Percentiles rank a stretch among this genome's conserved stretches.
These are phyloP conservation scores for Paspalum notatum DNA, from an alignment of 176 grass and related monocot genomes.

Conservation along the genomic window DNA sequence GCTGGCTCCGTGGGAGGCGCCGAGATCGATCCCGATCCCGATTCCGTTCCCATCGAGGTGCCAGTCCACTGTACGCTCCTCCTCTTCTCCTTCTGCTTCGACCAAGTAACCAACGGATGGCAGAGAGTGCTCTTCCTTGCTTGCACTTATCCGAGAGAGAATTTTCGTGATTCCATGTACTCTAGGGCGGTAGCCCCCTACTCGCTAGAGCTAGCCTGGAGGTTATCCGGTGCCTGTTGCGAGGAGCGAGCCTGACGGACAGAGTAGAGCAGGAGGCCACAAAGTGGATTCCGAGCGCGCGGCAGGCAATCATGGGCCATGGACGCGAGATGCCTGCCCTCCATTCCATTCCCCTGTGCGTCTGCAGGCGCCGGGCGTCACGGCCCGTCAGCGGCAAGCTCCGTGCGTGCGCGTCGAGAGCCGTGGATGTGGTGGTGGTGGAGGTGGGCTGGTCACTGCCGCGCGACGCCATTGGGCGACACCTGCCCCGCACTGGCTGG, in stretches of 20 bases:
- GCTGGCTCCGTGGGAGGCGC: background rate
- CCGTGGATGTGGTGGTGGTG: constrained; percentile 4
- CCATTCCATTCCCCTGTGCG: constrained; percentile 1
- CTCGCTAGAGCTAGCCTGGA: too few relatives aligned
- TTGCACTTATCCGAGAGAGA: background rate
- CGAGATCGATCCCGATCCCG: constrained; percentile 9
- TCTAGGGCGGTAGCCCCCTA: too few relatives aligned
- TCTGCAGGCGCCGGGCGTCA: background rate
- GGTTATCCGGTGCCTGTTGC: constrained; percentile 6
- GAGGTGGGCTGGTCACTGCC: constrained; percentile 12
- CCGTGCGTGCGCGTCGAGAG: background rate
- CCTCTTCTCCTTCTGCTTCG: too few relatives aligned
- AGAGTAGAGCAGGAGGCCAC: background rate
- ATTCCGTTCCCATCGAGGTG: background rate
- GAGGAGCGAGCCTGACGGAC: background rate
- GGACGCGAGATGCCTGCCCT: constrained; percentile 10
- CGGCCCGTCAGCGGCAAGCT: background rate
- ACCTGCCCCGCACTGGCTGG: too few relatives aligned
- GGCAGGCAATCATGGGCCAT: constrained; percentile 1
- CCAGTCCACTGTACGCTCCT: background rate
- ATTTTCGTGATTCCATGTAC: background rate
- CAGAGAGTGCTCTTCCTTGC: too few relatives aligned
- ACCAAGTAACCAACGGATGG: too few relatives aligned
- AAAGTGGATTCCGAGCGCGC: background rate
- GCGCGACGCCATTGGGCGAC: constrained; percentile 10